These are phyloP conservation scores for Tagetes patula DNA, from an alignment of 129 eudicot species.

Conservation along the genomic window DNA sequence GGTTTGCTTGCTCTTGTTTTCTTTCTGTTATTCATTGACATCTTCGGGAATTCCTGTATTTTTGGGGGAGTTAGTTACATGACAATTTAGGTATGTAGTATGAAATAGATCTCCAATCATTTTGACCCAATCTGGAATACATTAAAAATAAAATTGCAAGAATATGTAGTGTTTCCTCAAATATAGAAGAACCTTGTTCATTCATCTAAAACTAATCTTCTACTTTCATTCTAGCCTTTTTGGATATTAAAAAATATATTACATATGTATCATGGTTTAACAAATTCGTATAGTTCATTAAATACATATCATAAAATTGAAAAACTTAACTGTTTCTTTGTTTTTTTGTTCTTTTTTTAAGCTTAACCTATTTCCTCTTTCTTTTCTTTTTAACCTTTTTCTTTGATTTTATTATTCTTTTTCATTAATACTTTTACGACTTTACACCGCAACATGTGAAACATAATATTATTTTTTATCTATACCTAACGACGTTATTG, in stretches of 20 bases:
- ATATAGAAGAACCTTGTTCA: neutral
- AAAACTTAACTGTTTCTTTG: too few relatives aligned
- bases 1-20: constrained; percentile 33
- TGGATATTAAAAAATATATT: neutral
- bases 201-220: neutral
- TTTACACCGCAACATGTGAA: too few relatives aligned
- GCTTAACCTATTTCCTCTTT: too few relatives aligned
- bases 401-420: too few relatives aligned
- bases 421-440: too few relatives aligned
- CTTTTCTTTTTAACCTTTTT: too few relatives aligned
- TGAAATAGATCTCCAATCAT: neutral
- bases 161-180: neutral
- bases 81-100: neutral
- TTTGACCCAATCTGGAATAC: neutral
- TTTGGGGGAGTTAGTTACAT: neutral
- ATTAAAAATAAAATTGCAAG: neutral
- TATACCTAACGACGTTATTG: too few relatives aligned
- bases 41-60: constrained; percentile 31
- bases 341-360: too few relatives aligned
- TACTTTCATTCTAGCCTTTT: neutral
- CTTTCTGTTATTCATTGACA: constrained; percentile 24
- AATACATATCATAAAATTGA: neutral
- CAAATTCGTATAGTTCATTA: neutral
- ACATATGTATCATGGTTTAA: neutral
- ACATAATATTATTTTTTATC: too few relatives aligned